Conservation (phyloP, 2,329 filamentous ascomycete species). For the Colletotrichum camelliae region DNA sequence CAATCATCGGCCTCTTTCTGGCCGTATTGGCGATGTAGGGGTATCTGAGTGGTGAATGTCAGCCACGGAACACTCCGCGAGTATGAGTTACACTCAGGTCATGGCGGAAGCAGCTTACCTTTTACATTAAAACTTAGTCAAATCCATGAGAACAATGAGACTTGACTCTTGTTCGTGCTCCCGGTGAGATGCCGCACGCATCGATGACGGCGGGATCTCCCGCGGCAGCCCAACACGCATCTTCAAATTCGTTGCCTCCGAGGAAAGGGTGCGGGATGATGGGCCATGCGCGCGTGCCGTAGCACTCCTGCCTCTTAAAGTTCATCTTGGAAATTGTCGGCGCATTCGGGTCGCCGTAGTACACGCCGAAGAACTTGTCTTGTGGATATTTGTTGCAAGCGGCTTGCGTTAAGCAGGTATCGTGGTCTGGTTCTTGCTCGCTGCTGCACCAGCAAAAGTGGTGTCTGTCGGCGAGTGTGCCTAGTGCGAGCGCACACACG, state of each 20-base stretch:
- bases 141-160: background rate
- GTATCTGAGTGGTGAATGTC: background rate
- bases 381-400: background rate
- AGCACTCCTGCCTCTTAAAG: background rate
- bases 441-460: slow-evolving; percentile 6
- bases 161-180: background rate
- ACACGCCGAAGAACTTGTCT: background rate
- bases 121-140: background rate
- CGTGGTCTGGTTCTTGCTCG: background rate
- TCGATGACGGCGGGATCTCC: background rate
- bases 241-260: background rate
- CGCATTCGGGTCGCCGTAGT: background rate
- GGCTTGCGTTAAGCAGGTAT: background rate
- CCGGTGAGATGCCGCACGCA: background rate
- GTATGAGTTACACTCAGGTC: background rate
- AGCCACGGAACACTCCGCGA: rapidly evolving
- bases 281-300: background rate
- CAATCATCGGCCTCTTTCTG: background rate
- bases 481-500: background rate
- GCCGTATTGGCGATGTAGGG: background rate
- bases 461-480: background rate
- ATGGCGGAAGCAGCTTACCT: background rate
- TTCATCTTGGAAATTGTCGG: slow-evolving; percentile 1
- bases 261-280: background rate
- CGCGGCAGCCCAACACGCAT: background rate